A percentile compares a stretch with the other conserved stretches of the same genome.
Conservation (phyloP, 176 grass and related monocot species). For the maize (Zea mays) region Zm-B73-REFERENCE-NAM-5.0 NC_050103.1:117314501-117315000, state of each 20-base stretch:
- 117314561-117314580: constrained; percentile 84
- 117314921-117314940: constrained; percentile 46
- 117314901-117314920: constrained; percentile 51
- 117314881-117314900: constrained; percentile 57
- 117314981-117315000: constrained; percentile 20
- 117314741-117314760: constrained; percentile 36
- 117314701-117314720: constrained; percentile 46
- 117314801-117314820: constrained; percentile 42
- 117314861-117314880: constrained; percentile 71
- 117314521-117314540: constrained; percentile 73
- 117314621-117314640: constrained; percentile 49
- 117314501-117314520: constrained; percentile 56
- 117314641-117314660: constrained; percentile 70
- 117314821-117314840: constrained; percentile 36
- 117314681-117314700: constrained; percentile 45
- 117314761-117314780: constrained; percentile 43
- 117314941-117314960: constrained; percentile 51
- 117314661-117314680: constrained; percentile 42
- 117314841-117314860: constrained; percentile 92
- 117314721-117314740: constrained; percentile 40
- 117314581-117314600: constrained; percentile 70
- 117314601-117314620: constrained; percentile 34
- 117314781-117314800: constrained; percentile 38
- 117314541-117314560: constrained; percentile 84
- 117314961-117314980: constrained; percentile 38